Percentiles rank a stretch among this genome's conserved stretches.
These are phyloP conservation scores for Dactylellina drechsleri DNA, from an alignment of 2,329 filamentous ascomycete genomes.

Conservation along the genomic window DNA sequence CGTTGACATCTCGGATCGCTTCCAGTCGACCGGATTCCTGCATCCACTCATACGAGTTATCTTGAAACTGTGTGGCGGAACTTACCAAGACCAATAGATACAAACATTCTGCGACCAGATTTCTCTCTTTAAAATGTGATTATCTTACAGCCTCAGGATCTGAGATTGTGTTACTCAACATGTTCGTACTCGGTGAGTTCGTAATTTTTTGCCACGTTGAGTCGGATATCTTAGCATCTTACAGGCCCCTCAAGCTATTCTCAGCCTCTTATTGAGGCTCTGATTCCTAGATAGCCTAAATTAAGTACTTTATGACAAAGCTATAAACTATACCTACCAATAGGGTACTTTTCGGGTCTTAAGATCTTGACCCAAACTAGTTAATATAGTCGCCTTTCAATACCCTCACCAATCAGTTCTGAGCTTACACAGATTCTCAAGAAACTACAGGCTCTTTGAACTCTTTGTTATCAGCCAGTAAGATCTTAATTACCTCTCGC, in stretches of 20 bases:
- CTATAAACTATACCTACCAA: slow-evolving; percentile 15
- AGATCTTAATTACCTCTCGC: slow-evolving; percentile 10
- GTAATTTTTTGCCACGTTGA: slow-evolving; percentile 22
- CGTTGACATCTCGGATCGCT: slow-evolving; percentile 49
- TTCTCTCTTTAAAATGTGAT: slow-evolving; percentile 12
- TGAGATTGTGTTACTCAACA: slow-evolving; percentile 11
- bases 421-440: slow-evolving; percentile 1
- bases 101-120: background rate
- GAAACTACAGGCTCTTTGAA: slow-evolving; percentile 5
- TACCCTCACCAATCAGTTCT: slow-evolving; percentile 12
- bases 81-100: slow-evolving; percentile 18
- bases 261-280: slow-evolving; percentile 33
- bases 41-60: slow-evolving; percentile 32
- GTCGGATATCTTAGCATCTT: slow-evolving; percentile 5
- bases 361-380: background rate
- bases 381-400: slow-evolving; percentile 5
- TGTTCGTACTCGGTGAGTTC: slow-evolving; percentile 2
- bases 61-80: slow-evolving; percentile 9
- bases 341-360: slow-evolving; percentile 35
- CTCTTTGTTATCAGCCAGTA: slow-evolving; percentile 6
- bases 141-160: slow-evolving; percentile 36
- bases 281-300: slow-evolving; percentile 39
- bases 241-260: background rate
- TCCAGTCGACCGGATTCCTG: slow-evolving; percentile 31
- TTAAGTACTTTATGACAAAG: slow-evolving; percentile 22